Evolutionary conservation across 2,329 filamentous ascomycete genomes (phyloP), one percentile per base, ranked within the genome.

Genomic region (Ophiognomonia clavigignenti-juglandacearum): DNA sequence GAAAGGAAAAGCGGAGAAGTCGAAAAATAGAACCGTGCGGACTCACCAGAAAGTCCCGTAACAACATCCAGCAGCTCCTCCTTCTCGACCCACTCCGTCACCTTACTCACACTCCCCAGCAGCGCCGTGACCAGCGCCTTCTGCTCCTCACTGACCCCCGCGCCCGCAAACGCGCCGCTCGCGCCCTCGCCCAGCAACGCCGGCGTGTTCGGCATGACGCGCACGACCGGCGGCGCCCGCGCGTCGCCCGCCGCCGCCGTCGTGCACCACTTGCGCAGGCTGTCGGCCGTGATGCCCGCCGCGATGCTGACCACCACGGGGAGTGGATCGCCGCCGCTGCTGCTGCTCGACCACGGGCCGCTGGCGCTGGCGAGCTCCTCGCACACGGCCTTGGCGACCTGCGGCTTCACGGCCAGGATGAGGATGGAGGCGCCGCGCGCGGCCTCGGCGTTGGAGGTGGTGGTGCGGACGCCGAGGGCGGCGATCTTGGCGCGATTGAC

Each of bases 141-240:
- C 59, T 75, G 71, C 0, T 57, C 62, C 7, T 59, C 57, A 1
- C 67, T 65, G 6, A 75, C 71, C 27, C 68, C 68, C 6, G 59
- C 56, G 24, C 64, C 65, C 5, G 73, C 72, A 47, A 65, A 75
- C 9, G 74, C 57, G 3, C 72, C 73, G 3, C 70, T 72, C 2
- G 73, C 73, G 24, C 73, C 73, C 61, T 76, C 72, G 20, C 72
- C 70, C 9, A 75, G 67, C 26, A 75, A 59, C 6, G 73, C 73
- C 2, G 73, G 73, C 5, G 72, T 75, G 59, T 76, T 76, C 45
- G 73, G 73, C 73, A 76, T 76, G 48, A 75, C 71, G 18, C 73
- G 67, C n/a, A 75, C 69, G 14, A 73, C 63, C 38, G 69, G 70
- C 1, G 71, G 69, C 1, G 64, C 56, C 19, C 60, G 60, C 4